Conservation (phyloP, 163 green algal species). For the Scenedesmus sp. region DNA sequence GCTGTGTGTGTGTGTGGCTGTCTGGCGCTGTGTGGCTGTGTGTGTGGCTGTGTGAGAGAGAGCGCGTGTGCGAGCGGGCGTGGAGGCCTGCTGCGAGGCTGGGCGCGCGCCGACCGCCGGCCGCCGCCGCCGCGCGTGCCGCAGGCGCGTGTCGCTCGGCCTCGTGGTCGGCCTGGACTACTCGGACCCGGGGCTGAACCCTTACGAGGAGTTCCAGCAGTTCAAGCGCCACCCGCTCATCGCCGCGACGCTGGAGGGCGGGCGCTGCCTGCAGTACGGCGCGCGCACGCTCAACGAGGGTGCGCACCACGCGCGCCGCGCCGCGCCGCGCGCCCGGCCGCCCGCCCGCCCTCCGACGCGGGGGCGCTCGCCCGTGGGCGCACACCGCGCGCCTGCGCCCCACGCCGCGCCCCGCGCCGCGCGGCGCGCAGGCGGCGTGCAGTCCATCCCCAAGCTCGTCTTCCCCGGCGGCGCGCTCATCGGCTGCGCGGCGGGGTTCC, state of each 20-base stretch:
- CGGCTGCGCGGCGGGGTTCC: slow-evolving; percentile 89
- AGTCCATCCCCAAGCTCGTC: slow-evolving; percentile 85
- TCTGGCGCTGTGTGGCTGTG: not conserved
- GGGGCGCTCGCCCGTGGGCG: no score
- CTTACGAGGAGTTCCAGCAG: slow-evolving; percentile 91
- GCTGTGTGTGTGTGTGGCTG: not conserved
- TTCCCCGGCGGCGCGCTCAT: slow-evolving; percentile 94
- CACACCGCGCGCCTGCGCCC: no score
- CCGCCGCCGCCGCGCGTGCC: no score
- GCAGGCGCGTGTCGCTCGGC: slow-evolving; percentile 73
- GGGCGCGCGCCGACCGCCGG: no score
- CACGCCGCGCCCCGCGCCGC: not conserved
- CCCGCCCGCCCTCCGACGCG: no score
- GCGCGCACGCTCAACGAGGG: slow-evolving; percentile 91
- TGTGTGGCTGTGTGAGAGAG: no score
- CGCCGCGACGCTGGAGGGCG: slow-evolving; percentile 78
- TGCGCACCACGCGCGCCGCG: no score
- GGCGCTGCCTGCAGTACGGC: slow-evolving; percentile 90
- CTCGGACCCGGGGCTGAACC: slow-evolving; percentile 84
- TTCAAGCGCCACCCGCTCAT: slow-evolving; percentile 90
- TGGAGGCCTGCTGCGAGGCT: no score
- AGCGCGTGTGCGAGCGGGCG: no score
- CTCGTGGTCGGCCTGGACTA: slow-evolving; percentile 94
- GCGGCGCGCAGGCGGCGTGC: slow-evolving; percentile 69
- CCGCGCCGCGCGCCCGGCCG: no score